Evolutionary conservation across 176 grass and related monocot genomes (phyloP).

Genomic region (Thalia dealbata): DNA sequence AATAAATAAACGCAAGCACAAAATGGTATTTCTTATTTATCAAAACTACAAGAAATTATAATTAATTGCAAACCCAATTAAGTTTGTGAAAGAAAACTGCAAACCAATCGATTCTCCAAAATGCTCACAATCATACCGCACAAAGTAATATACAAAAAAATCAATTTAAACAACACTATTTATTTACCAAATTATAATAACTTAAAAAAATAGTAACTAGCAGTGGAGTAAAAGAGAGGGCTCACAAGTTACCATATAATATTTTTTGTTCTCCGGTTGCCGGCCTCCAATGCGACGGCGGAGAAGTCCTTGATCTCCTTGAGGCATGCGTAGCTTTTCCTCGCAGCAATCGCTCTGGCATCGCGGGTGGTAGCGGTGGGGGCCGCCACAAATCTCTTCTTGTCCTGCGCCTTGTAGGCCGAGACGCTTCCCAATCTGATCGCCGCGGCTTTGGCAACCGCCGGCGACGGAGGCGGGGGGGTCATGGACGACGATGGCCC

Average conservation of each 20-base stretch:
- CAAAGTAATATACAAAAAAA: no score
- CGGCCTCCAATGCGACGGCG: not conserved
- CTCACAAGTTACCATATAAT: no score
- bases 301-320: slow-evolving; percentile 7
- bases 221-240: no score
- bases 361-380: not conserved
- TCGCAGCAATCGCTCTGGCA: not conserved
- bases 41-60: no score
- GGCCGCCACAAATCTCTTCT: not conserved
- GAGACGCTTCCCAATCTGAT: not conserved
- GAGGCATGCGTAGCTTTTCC: slow-evolving; percentile 16
- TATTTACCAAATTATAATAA: not conserved
- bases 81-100: no score
- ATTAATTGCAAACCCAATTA: no score
- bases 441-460: not conserved
- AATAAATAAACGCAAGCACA: no score
- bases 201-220: not conserved
- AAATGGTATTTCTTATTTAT: no score
- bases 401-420: not conserved
- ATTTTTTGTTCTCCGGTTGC: not conserved
- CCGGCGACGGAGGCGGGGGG: not conserved
- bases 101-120: no score
- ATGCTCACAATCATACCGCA: no score
- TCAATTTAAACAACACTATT: no score
- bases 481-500: not conserved